These are phyloP conservation scores for Nicotiana knightiana DNA, from an alignment of 257 asterid genomes.

Conservation along the genomic window DNA sequence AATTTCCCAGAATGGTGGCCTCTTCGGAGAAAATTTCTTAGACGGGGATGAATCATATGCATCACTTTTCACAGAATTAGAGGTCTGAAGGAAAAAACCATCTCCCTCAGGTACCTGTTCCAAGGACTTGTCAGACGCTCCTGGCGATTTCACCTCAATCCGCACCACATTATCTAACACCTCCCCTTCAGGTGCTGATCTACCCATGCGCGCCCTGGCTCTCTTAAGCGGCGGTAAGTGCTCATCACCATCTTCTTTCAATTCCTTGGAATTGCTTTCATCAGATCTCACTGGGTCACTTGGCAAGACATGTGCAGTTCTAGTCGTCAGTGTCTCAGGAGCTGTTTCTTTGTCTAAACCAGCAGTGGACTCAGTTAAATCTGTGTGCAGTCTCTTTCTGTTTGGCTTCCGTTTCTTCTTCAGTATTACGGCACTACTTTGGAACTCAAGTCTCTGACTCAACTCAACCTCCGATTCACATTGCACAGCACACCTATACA, in stretches of 20 bases:
- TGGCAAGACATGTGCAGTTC: conserved; percentile 31
- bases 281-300: conserved; percentile 37
- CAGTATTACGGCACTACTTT: conserved; percentile 39
- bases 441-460: conserved; percentile 58
- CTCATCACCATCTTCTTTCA: conserved; percentile 79
- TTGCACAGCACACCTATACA: conserved; percentile 30
- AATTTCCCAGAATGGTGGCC: conserved; percentile 42
- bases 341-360: conserved; percentile 28
- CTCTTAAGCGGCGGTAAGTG: conserved; percentile 88
- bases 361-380: conserved; percentile 29
- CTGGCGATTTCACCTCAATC: conserved; percentile 43
- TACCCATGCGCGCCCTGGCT: conserved; percentile 91
- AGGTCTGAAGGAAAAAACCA: conserved; percentile 25
- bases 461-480: conserved; percentile 42
- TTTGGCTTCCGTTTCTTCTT: conserved; percentile 72
- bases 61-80: conserved; percentile 25
- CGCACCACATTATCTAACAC: conserved; percentile 30
- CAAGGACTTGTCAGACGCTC: conserved; percentile 29
- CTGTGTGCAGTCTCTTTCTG: conserved; percentile 53
- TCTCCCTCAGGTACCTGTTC: conserved; percentile 40
- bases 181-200: conserved; percentile 36
- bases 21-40: conserved; percentile 31
- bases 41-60: conserved; percentile 22
- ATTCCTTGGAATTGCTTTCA: conserved; percentile 40
- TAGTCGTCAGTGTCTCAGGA: conserved; percentile 38